A percentile compares a stretch with the other conserved stretches of the same genome.
phyloP scores from a whole-genome alignment of 2,329 filamentous ascomycete species.

The Phaeoacremonium minimum region DNA sequence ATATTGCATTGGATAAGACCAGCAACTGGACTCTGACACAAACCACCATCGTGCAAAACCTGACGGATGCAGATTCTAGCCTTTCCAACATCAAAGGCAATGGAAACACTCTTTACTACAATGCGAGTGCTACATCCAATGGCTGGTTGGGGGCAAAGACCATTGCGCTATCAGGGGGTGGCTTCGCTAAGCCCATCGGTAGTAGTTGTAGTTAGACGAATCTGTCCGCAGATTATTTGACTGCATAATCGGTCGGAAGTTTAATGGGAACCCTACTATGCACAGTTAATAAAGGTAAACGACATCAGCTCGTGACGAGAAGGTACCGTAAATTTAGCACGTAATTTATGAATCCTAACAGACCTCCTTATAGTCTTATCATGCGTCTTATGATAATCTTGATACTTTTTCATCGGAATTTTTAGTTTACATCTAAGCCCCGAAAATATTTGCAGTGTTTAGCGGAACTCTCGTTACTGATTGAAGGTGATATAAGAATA shows the following conservation, averaged over 20 bases:
- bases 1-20: constrained; percentile 10
- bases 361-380: no score
- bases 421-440: no score
- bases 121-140: constrained; percentile 7
- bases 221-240: not conserved
- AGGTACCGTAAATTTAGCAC: no score
- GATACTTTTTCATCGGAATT: no score
- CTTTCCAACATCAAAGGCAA: constrained; percentile 9
- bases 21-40: constrained; percentile 13
- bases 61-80: constrained; percentile 8
- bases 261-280: no score
- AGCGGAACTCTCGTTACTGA: no score
- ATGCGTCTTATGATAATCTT: no score
- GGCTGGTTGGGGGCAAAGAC: constrained; percentile 7
- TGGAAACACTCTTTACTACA: constrained; percentile 10
- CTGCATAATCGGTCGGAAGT: not conserved
- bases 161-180: constrained; percentile 1
- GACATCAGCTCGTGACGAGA: no score
- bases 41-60: constrained; percentile 10
- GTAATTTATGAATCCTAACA: no score
- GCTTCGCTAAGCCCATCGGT: not conserved
- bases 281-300: no score
- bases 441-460: no score
- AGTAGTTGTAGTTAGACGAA: not conserved
- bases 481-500: no score